These are phyloP conservation scores for Emericellopsis cladophorae DNA, from an alignment of 2,329 filamentous ascomycete genomes.

Conservation along the genomic window DNA sequence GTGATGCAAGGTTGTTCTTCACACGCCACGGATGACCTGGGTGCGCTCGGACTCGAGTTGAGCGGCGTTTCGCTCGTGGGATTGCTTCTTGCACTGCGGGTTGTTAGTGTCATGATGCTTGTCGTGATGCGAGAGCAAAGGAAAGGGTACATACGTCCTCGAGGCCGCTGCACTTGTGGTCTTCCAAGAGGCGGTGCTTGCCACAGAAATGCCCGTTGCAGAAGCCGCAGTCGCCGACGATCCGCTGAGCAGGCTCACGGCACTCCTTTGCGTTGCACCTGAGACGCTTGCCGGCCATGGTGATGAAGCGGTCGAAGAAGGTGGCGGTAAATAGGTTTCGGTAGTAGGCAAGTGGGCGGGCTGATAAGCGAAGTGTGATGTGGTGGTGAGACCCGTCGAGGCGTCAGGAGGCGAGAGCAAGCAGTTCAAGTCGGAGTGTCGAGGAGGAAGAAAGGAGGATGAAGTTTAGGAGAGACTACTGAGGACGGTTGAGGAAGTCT, in stretches of 20 bases:
- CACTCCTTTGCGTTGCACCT: constrained; percentile 85
- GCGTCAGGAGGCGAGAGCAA: neutral
- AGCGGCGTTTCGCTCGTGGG: constrained; percentile 84
- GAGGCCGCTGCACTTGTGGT: constrained; percentile 83
- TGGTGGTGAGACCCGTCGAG: neutral
- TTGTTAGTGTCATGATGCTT: neutral
- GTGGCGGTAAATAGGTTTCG: neutral
- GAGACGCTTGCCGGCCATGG: constrained; percentile 62
- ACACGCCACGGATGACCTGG: constrained; percentile 85
- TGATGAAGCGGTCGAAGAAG: constrained; percentile 9
- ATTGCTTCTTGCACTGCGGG: constrained; percentile 81
- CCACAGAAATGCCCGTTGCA: constrained; percentile 90
- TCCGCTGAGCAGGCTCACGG: constrained; percentile 76
- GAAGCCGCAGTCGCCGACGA: constrained; percentile 93
- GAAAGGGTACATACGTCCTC: constrained; percentile 56
- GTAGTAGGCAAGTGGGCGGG: neutral
- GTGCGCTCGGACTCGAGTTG: constrained; percentile 89
- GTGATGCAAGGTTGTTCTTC: constrained; percentile 12
- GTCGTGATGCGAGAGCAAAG: constrained; percentile 4
- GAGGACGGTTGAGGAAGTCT: neutral
- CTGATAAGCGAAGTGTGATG: neutral
- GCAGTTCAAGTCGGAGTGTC: neutral
- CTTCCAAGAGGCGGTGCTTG: constrained; percentile 86
- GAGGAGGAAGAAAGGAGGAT: neutral
- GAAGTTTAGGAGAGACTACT: neutral